A percentile compares a stretch with the other conserved stretches of the same genome.
These are phyloP conservation scores for Calonectria montana DNA, from an alignment of 2,329 filamentous ascomycete genomes.

Conservation along the genomic window DNA sequence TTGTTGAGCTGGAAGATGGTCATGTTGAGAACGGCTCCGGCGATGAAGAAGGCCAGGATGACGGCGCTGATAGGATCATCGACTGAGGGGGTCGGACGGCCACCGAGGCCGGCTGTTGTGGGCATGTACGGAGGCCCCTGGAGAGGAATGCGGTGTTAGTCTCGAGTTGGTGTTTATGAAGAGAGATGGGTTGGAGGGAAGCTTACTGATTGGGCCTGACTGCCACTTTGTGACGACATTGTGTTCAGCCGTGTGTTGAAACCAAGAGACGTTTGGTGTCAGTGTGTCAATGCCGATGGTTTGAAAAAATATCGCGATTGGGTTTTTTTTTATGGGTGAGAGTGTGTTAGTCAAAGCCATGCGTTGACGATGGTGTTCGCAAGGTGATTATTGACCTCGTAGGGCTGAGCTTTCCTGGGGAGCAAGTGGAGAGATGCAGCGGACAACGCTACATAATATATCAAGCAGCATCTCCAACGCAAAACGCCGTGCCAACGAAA, in stretches of 20 bases:
- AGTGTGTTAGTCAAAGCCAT: neutral
- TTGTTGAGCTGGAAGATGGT: constrained; percentile 65
- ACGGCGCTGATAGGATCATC: constrained; percentile 75
- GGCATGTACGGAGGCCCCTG: constrained; percentile 54
- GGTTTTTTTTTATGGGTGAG: neutral
- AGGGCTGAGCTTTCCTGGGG: constrained; percentile 7
- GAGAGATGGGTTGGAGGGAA: neutral
- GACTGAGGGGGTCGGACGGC: constrained; percentile 64
- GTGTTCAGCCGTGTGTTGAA: neutral
- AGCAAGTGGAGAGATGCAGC: neutral
- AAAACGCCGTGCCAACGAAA: neutral
- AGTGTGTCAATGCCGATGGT: neutral
- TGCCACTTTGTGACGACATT: constrained; percentile 32
- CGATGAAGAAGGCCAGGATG: constrained; percentile 69
- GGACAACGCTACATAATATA: constrained; percentile 2
- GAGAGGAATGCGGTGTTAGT: constrained; percentile 1
- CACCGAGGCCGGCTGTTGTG: constrained; percentile 63
- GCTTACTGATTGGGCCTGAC: constrained; percentile 27
- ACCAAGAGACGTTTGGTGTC: neutral
- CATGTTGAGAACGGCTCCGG: constrained; percentile 67
- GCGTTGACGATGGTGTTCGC: neutral
- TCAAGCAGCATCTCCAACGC: neutral
- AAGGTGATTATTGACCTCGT: neutral
- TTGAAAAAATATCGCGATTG: neutral
- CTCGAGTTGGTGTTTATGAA: neutral